Evolutionary conservation across 805 yeast species (phyloP), one percentile per base, ranked within the genome.

Genomic region (Lipomyces kockii): DNA sequence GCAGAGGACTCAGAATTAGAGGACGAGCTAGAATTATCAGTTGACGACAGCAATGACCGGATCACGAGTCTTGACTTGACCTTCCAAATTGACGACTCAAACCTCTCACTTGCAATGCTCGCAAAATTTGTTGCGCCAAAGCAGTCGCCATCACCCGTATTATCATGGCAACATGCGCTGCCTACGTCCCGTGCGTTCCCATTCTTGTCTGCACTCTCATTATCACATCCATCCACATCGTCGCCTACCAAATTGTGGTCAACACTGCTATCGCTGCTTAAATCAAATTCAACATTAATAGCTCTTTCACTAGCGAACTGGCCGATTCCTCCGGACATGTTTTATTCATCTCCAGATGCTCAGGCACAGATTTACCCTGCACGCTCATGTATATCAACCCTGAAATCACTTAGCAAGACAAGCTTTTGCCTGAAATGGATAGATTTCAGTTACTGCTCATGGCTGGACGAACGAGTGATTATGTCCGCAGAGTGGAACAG

Each of bases 131-230:
- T 91, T 57, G 91, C 93, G 77, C 90, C 90, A 67, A 98, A 92
- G 39, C 94, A 85, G 75, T 62, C 76, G 91, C 5, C 93, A 88
- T 11, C 37, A 58, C 96, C 91, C 77, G 97, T 93, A 74, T 86
- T 86, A 71, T 92, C 91, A 75, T 82, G 94, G 71, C 82, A 93
- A 68, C 91, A 92, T 75, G 84, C 85, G 61, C 95, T 92, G 75
- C 94, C 97, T 0, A 97, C 95, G 78, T 86, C 85, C 66, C 84
- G 91, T 27, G 89, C 61, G 22, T 63, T 70, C 54, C 71, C 74
- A 14, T 66, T 61, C 53, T 62, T 68, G 25, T 51, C 67, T 12
- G 63, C 71, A n/a, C 59, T 70, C n/a, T 69, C 72, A 17, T 61
- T 70, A 17, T 63, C 71, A 2, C 60, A 67, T 49, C 72, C 72